phyloP scores from a whole-genome alignment of 2,329 filamentous ascomycete species.

The Aureobasidium sp. region DNA sequence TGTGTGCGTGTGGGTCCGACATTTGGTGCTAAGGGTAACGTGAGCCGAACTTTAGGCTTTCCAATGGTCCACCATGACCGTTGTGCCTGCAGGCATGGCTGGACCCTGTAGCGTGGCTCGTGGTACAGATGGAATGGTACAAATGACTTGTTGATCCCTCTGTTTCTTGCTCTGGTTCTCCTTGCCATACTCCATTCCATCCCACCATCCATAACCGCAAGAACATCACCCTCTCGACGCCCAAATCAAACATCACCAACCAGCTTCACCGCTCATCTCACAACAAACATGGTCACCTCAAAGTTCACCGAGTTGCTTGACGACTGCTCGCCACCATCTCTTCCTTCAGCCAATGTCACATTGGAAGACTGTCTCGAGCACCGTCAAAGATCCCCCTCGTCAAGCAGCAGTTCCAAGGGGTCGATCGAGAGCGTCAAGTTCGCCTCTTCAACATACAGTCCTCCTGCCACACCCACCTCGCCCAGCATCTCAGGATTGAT shows the following conservation, averaged over 20 bases:
- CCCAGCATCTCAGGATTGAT: constrained; percentile 1
- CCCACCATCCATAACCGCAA: neutral
- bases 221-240: too few relatives aligned
- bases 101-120: constrained; percentile 8
- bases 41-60: constrained; percentile 10
- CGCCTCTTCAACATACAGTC: neutral
- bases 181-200: neutral
- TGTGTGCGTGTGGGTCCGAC: constrained; percentile 7
- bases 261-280: neutral
- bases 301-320: constrained; percentile 31
- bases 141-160: constrained; percentile 2
- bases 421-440: neutral
- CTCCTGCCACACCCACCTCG: constrained; percentile 1
- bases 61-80: constrained; percentile 3
- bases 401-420: constrained; percentile 14
- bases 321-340: constrained; percentile 21
- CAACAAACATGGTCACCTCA: constrained; percentile 22
- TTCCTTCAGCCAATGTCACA: constrained; percentile 25
- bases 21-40: constrained; percentile 9
- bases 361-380: constrained; percentile 28
- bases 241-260: neutral
- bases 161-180: neutral
- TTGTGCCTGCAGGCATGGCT: constrained; percentile 10
- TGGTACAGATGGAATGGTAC: neutral
- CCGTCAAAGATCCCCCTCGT: constrained; percentile 22